Base-by-base conservation (phyloP, 1,139 yeast genomes). In the Scheffersomyces quercinus region DNA sequence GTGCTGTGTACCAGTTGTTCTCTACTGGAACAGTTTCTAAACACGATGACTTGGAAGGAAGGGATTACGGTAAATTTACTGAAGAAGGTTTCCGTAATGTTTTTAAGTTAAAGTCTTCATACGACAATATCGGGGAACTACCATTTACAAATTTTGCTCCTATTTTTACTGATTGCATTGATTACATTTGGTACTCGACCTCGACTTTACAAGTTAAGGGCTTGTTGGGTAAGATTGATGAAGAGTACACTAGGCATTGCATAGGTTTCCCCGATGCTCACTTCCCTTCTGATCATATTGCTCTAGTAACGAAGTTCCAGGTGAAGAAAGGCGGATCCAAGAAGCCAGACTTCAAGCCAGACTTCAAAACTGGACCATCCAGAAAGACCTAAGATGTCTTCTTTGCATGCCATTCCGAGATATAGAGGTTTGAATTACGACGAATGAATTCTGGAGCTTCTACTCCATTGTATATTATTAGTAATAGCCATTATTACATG, bases 141-240 rank as follows among this genome's bases (percentile, higher is more conserved):
- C 96, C 97, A 37, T 91, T 91, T 63, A 93, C 99, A 11, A 95
- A 93, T 66, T 85, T 85, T 64, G 84, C 98, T 0, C 99, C 99
- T 30, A 82, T 86, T 36, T 95, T 93, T 68, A 89, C 95, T 3
- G 91, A 90, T 56, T 91, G 85, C 36, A 89, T 95, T 67, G 99
- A 95, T 68, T 93, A 93, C 64, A 85, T 95, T 48, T 95, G 98
- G 97, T 90, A 88, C 65, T 81, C 96, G 2, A 85, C 96, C 11
- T 76, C 84, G 9, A 75, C 83, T 8, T 73, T 95, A 50, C 82
- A 85, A 49, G 96, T 93, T 8, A 84, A 83, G 56, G 97, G 97
- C 11, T 70, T 95, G 53, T 72, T 93, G 49, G 98, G 97, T 35
- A 82, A 82, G 55, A 81, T 91, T 37, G 98, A 91, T 62, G 78